Conservation (phyloP, 345 rosid species). For the rapeseed (Brassica napus) region DNA sequence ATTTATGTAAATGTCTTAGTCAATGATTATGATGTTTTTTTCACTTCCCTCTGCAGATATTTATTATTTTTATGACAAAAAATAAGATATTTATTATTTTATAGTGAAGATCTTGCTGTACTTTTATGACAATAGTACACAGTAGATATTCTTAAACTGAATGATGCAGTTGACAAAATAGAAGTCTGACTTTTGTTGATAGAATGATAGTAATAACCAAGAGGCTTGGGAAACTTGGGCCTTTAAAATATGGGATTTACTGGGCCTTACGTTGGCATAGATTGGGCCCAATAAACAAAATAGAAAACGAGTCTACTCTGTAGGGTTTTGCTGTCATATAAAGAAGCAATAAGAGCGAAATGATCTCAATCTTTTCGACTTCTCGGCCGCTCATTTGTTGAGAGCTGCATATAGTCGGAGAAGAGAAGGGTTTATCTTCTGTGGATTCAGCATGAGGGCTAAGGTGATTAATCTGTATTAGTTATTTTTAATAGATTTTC, state of each 20-base stretch:
- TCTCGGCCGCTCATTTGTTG: conserved; percentile 9
- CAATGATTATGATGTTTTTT: conserved; percentile 10
- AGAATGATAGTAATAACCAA: neutral
- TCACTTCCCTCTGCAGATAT: conserved; percentile 3
- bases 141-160: neutral
- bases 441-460: conserved; percentile 65
- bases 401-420: conserved; percentile 30
- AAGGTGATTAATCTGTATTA: conserved; percentile 49
- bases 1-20: conserved; percentile 12
- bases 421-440: conserved; percentile 2
- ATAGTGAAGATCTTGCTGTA: neutral
- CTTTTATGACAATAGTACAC: neutral
- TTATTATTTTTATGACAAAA: neutral
- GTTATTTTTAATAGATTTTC: neutral
- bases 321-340: conserved; percentile 38
- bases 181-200: neutral
- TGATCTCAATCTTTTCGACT: neutral
- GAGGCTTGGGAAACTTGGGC: neutral
- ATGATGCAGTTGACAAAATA: neutral
- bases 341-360: neutral
- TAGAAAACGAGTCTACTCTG: neutral
- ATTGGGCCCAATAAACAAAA: conserved; percentile 19
- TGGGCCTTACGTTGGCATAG: neutral
- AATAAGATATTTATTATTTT: no score
- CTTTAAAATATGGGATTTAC: conserved; percentile 7